Conservation (phyloP, 805 yeast species). For the Teunomyces funiuensis region DNA sequence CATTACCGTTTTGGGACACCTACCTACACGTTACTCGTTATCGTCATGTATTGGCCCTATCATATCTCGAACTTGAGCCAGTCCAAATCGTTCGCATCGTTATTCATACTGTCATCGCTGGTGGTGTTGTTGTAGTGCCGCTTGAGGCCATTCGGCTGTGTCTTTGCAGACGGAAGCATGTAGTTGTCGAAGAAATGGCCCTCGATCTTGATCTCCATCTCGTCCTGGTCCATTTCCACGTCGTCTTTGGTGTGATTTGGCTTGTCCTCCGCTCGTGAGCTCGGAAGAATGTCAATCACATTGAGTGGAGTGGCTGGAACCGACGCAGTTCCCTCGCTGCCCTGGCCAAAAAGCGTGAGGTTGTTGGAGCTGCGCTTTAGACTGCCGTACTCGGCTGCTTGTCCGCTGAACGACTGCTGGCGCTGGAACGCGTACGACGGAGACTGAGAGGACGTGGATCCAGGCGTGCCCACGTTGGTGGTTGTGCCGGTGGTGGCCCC, state of each 20-base stretch:
- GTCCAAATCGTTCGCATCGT: constrained; percentile 25
- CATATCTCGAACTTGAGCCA: constrained; percentile 34
- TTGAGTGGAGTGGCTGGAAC: constrained; percentile 15
- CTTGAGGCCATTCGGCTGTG: constrained; percentile 1
- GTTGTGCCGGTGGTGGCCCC: neutral
- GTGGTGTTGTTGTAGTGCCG: neutral
- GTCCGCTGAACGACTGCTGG: constrained; percentile 7
- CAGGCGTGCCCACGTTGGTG: constrained; percentile 10
- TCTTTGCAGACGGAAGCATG: constrained; percentile 12
- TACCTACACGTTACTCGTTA: no score
- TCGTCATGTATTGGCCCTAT: constrained; percentile 3
- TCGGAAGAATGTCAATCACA: constrained; percentile 12
- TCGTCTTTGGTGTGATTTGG: constrained; percentile 4
- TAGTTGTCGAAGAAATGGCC: constrained; percentile 24
- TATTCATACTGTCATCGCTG: constrained; percentile 11
- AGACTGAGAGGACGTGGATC: constrained; percentile 11
- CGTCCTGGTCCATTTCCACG: constrained; percentile 10
- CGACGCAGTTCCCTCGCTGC: constrained; percentile 8
- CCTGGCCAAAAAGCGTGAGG: neutral
- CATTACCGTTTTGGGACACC: neutral
- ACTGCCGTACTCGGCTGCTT: neutral
- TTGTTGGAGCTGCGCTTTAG: constrained; percentile 2
- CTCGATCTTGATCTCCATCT: constrained; percentile 7
- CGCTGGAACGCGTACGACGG: constrained; percentile 7
- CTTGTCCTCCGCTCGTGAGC: constrained; percentile 3